phyloP scores from a whole-genome alignment of 73 alveolate genomes.

The Vitrella brassicaformis region DNA sequence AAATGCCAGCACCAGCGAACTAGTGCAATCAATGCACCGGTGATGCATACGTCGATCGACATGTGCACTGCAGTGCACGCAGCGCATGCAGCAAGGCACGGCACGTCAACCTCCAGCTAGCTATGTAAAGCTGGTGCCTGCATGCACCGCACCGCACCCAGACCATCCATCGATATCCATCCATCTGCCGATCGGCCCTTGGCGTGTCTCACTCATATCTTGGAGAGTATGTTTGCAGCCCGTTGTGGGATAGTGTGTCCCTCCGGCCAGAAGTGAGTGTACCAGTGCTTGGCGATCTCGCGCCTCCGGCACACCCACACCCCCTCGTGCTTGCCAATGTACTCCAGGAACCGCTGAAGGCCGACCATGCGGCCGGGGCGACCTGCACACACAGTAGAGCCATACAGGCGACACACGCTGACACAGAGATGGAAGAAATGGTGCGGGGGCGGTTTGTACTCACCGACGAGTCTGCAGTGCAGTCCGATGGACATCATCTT shows the following conservation, averaged over 20 bases:
- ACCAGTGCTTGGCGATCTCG: background rate
- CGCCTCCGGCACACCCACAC: background rate
- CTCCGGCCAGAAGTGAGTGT: background rate
- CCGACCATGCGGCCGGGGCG: background rate
- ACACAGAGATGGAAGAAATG: background rate
- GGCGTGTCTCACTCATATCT: too few relatives aligned
- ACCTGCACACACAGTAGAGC: background rate
- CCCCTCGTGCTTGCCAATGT: background rate
- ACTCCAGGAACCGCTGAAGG: background rate
- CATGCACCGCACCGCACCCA: background rate
- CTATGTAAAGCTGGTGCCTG: background rate
- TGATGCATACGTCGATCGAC: too few relatives aligned
- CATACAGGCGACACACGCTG: background rate
- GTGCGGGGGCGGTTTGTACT: background rate
- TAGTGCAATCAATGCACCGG: too few relatives aligned
- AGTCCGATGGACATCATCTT: background rate
- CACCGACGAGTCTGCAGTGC: background rate
- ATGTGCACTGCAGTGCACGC: too few relatives aligned
- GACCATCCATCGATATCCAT: background rate
- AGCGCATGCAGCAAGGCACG: too few relatives aligned
- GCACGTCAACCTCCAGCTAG: background rate
- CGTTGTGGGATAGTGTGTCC: too few relatives aligned
- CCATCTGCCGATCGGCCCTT: too few relatives aligned
- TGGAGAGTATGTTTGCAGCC: too few relatives aligned
- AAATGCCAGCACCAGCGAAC: too few relatives aligned